Evolutionary conservation across 257 asterid genomes (phyloP), one percentile per base, ranked within the genome.

Genomic region (Jasminum sambac): DNA sequence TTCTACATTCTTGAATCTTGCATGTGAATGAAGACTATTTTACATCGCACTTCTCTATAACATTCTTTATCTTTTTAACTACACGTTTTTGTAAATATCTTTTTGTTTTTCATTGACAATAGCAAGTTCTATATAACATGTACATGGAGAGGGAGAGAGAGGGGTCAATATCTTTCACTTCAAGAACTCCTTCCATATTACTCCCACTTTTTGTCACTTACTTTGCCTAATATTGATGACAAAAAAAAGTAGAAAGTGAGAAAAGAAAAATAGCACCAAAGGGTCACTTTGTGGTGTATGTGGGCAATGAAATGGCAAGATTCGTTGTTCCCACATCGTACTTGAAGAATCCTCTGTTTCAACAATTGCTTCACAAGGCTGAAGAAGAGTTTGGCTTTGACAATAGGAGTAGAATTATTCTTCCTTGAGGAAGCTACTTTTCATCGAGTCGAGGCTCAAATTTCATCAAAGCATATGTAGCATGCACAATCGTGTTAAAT

Each of bases 251-350:
- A 48, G 83, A 63, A 58, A 60, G 9, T 24, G 77, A 61, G 50
- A 43, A 63, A 21, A 61, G 70, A 58, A 85, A 58, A 71, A 73
- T 77, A 41, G 86, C 90, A 70, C 92, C 89, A 46, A 87, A 77
- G 63, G 95, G 96, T 12, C 90, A 89, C 70, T 89, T 89, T 69
- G 95, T 84, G 75, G 96, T 89, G 66, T 87, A 89, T 62, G 96
- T 89, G 39, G 95, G 95, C 0, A 75, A 38, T 36, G 75, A 78
- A 65, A 79, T 81, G 90, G 74, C 78, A 74, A 84, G 95, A 73
- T 87, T 78, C 67, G 90, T 87, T 11, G 67, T 87, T 66, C 96
- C 96, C 9, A 81, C 74, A 34, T 81, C 44, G 55, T 81, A 73
- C 65, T 76, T 90, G 86, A 88, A 80, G 67, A 79, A 82, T 30